phyloP scores from a whole-genome alignment of 257 asterid genomes.

The Salvia hispanica region DNA sequence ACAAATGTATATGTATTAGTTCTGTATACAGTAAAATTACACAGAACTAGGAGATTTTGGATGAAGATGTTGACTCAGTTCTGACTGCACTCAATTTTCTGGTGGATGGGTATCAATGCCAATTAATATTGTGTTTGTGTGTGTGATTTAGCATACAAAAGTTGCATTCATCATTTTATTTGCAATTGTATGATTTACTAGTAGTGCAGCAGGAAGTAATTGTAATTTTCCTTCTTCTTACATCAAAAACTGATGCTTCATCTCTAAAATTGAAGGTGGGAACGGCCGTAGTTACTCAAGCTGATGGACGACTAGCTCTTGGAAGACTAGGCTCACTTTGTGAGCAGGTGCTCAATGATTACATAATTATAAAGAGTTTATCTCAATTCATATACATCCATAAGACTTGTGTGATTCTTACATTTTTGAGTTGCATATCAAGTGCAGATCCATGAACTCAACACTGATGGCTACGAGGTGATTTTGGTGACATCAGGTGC shows the following conservation, averaged over 20 bases:
- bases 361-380: slow-evolving; percentile 1
- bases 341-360: slow-evolving; percentile 72
- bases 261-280: slow-evolving; percentile 60
- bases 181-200: slow-evolving; percentile 16
- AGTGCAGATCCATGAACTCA: slow-evolving; percentile 85
- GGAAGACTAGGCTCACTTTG: slow-evolving; percentile 97
- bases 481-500: slow-evolving; percentile 98
- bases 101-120: not conserved
- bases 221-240: slow-evolving; percentile 1
- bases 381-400: slow-evolving; percentile 16
- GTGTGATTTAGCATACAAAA: not conserved
- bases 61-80: not conserved
- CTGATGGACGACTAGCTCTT: slow-evolving; percentile 86
- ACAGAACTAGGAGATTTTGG: not conserved
- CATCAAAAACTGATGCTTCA: slow-evolving; percentile 12
- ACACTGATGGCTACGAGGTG: slow-evolving; percentile 82
- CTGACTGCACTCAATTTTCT: not conserved
- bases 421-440: slow-evolving; percentile 29
- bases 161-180: slow-evolving; percentile 7
- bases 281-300: slow-evolving; percentile 80
- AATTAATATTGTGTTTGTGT: not conserved
- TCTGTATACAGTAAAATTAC: not conserved
- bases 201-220: slow-evolving; percentile 5
- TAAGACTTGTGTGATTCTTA: slow-evolving; percentile 23
- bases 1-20: not conserved